A percentile compares a stretch with the other conserved stretches of the same genome.
phyloP scores from a whole-genome alignment of 148 eudicot genomes.

The Pouteria glomerata region DNA sequence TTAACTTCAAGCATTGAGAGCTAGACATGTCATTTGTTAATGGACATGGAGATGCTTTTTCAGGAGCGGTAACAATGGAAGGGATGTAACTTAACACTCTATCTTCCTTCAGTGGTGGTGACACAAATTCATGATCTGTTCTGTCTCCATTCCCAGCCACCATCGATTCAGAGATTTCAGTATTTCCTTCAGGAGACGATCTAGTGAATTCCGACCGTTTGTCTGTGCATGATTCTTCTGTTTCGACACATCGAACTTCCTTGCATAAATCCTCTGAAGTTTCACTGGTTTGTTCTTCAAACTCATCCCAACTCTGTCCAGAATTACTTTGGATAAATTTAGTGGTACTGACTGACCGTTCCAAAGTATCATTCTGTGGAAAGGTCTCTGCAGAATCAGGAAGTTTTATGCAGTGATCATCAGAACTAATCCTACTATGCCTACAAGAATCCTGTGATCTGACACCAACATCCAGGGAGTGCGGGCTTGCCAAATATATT shows the following conservation, averaged over 20 bases:
- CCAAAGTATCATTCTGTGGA: slow-evolving; percentile 26
- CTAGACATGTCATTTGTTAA: slow-evolving; percentile 18
- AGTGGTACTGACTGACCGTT: slow-evolving; percentile 20
- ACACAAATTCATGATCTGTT: slow-evolving; percentile 7
- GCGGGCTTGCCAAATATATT: slow-evolving; percentile 34
- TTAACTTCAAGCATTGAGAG: slow-evolving; percentile 29
- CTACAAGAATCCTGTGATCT: slow-evolving; percentile 42
- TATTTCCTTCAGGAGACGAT: slow-evolving; percentile 22
- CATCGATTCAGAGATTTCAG: no score
- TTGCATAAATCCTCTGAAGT: slow-evolving; percentile 56
- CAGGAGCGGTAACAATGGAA: slow-evolving; percentile 23
- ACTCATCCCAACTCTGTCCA: slow-evolving; percentile 32
- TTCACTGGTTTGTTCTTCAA: slow-evolving; percentile 30
- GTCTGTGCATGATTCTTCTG: slow-evolving; percentile 25
- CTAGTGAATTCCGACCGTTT: slow-evolving; percentile 10
- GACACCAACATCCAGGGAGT: slow-evolving; percentile 28
- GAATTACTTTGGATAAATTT: slow-evolving; percentile 28
- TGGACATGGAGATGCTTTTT: slow-evolving; percentile 28
- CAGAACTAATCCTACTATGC: slow-evolving; percentile 57
- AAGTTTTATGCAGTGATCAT: slow-evolving; percentile 41
- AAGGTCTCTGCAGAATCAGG: slow-evolving; percentile 47
- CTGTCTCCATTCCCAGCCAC: no score
- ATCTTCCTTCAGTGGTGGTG: slow-evolving; percentile 17
- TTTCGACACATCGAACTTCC: slow-evolving; percentile 81
- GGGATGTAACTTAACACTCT: slow-evolving; percentile 16